Conservation (phyloP, 208 protist species). For the Wallacemonas collosoma region DNA sequence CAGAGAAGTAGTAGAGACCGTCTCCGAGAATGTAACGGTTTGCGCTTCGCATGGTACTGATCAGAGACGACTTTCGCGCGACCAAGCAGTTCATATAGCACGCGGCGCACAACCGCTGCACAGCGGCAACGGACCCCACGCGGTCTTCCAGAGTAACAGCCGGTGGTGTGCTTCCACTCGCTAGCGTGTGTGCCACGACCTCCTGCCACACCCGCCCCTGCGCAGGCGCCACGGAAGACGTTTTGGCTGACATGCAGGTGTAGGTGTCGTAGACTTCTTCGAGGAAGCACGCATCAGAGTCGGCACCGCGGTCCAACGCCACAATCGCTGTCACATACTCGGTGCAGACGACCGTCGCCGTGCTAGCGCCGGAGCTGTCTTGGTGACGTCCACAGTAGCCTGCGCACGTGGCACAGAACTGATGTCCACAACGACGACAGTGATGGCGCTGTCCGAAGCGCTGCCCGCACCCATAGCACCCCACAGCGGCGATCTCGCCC, state of each 20-base stretch:
- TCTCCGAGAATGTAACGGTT: slow-evolving; percentile 60
- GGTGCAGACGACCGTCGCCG: slow-evolving; percentile 22
- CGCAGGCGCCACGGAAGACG: too few relatives aligned
- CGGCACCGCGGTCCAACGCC: slow-evolving; percentile 28
- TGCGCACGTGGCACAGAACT: slow-evolving; percentile 67
- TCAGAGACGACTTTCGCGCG: slow-evolving; percentile 40
- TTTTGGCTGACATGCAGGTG: slow-evolving; percentile 15
- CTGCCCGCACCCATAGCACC: slow-evolving; percentile 50
- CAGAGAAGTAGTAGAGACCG: slow-evolving; percentile 61
- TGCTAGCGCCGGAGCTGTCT: slow-evolving; percentile 32
- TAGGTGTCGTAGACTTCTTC: slow-evolving; percentile 48
- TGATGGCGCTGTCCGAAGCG: slow-evolving; percentile 62
- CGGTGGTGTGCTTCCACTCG: too few relatives aligned
- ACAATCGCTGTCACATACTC: slow-evolving; percentile 45
- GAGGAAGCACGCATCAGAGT: neutral
- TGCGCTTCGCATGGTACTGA: slow-evolving; percentile 42
- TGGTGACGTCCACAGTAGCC: slow-evolving; percentile 54
- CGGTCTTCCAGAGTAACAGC: too few relatives aligned
- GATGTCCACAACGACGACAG: slow-evolving; percentile 71
- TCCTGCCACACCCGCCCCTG: too few relatives aligned
- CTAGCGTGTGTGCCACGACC: too few relatives aligned
- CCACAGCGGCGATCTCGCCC: slow-evolving; percentile 40
- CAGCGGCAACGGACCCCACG: neutral
- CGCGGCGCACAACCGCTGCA: slow-evolving; percentile 41
- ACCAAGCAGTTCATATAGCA: slow-evolving; percentile 68